Conservation (phyloP, 305 asterid species). For the Fraxinus latifolia region DNA sequence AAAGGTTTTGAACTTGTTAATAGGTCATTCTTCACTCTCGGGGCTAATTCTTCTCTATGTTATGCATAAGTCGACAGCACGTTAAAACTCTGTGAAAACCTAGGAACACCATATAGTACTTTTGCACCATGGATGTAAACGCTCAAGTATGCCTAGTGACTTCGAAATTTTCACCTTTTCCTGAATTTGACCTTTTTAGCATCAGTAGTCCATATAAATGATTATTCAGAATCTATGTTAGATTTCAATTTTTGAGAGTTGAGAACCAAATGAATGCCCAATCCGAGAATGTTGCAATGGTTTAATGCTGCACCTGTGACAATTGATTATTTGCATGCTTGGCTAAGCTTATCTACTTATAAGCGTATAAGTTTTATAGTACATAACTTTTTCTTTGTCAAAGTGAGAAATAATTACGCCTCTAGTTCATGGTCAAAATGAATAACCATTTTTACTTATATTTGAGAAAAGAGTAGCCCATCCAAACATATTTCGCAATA, state of each 20-base stretch:
- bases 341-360: background rate
- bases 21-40: conserved; percentile 38
- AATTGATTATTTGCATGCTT: background rate
- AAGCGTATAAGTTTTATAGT: background rate
- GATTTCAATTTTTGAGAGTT: background rate
- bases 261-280: background rate
- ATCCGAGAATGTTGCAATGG: background rate
- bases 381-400: background rate
- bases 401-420: background rate
- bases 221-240: background rate
- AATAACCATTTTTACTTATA: background rate
- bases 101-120: background rate
- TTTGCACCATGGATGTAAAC: background rate
- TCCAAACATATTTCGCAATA: background rate
- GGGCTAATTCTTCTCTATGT: background rate
- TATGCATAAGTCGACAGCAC: background rate
- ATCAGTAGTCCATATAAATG: background rate
- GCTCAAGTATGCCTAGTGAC: background rate
- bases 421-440: background rate
- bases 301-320: background rate
- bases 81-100: background rate
- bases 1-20: conserved; percentile 83
- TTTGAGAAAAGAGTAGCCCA: background rate
- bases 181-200: background rate
- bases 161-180: background rate